phyloP scores from a whole-genome alignment of 2,329 filamentous ascomycete genomes.

The Pseudogymnoascus sp. region DNA sequence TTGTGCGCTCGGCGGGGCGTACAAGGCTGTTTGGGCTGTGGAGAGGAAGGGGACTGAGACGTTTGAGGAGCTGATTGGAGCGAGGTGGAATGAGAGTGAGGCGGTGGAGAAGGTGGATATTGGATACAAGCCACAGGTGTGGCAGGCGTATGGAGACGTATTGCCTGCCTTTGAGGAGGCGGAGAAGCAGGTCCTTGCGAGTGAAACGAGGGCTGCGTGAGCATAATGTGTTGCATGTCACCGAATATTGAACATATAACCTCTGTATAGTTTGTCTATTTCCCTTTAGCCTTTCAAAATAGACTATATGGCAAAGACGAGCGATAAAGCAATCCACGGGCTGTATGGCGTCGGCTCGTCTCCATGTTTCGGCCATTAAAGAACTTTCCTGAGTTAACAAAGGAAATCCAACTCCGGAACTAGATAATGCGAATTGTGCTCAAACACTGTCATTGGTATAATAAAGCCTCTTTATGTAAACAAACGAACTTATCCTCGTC shows the following conservation, averaged over 20 bases:
- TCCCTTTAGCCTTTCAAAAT: not conserved
- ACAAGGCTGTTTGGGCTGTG: conserved; percentile 91
- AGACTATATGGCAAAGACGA: not conserved
- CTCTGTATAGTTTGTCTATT: not conserved
- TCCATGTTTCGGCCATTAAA: not conserved
- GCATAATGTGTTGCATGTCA: not conserved
- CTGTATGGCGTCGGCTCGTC: not conserved
- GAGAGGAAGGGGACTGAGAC: conserved; percentile 59
- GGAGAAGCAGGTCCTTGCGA: conserved; percentile 56
- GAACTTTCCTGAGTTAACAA: not conserved
- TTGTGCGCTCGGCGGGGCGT: conserved; percentile 86
- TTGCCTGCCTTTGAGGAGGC: conserved; percentile 68
- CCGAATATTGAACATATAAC: not conserved
- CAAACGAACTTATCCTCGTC: not conserved
- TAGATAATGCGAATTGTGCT: not conserved
- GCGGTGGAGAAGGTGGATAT: conserved; percentile 76
- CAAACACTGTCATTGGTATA: not conserved
- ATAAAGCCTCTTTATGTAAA: not conserved
- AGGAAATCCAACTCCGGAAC: not conserved
- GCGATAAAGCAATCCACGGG: not conserved
- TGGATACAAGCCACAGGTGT: conserved; percentile 68
- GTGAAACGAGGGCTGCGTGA: conserved; percentile 22
- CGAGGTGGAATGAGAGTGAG: conserved; percentile 75
- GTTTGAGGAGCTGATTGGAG: conserved; percentile 81
- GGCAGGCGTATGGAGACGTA: conserved; percentile 68